phyloP scores from a whole-genome alignment of 306 rosid genomes.

The Trifolium repens region DNA sequence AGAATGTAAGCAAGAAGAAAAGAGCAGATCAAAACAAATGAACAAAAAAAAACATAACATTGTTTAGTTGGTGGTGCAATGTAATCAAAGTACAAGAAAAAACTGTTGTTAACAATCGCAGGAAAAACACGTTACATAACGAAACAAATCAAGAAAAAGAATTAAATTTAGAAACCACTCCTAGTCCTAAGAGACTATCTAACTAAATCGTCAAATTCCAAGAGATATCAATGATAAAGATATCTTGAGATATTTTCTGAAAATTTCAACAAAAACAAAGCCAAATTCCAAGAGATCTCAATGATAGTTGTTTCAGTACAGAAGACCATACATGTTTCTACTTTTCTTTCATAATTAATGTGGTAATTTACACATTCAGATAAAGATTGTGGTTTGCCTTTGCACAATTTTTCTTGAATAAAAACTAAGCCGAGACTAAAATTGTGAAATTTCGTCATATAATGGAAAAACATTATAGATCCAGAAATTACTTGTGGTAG shows the following conservation, averaged over 20 bases:
- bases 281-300: background rate
- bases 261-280: slow-evolving; percentile 1
- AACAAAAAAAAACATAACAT: background rate
- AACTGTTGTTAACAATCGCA: background rate
- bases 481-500: slow-evolving; percentile 82
- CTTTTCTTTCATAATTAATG: slow-evolving; percentile 1
- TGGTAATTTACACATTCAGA: slow-evolving; percentile 18
- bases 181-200: background rate
- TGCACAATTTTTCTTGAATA: slow-evolving; percentile 16
- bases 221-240: background rate
- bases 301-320: background rate
- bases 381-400: background rate
- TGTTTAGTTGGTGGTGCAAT: background rate
- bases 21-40: background rate
- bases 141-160: background rate
- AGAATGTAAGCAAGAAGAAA: background rate
- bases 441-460: slow-evolving; percentile 31
- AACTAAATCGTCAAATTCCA: background rate
- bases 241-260: background rate
- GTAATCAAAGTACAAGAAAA: background rate
- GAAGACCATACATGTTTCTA: slow-evolving; percentile 17
- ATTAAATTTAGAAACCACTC: slow-evolving; percentile 4
- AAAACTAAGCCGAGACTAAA: slow-evolving; percentile 26
- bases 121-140: slow-evolving; percentile 18
- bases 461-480: slow-evolving; percentile 41